A percentile compares a stretch with the other conserved stretches of the same genome.
These are phyloP conservation scores for Aaosphaeria arxii DNA, from an alignment of 2,329 filamentous ascomycete genomes.

Conservation along the genomic window DNA sequence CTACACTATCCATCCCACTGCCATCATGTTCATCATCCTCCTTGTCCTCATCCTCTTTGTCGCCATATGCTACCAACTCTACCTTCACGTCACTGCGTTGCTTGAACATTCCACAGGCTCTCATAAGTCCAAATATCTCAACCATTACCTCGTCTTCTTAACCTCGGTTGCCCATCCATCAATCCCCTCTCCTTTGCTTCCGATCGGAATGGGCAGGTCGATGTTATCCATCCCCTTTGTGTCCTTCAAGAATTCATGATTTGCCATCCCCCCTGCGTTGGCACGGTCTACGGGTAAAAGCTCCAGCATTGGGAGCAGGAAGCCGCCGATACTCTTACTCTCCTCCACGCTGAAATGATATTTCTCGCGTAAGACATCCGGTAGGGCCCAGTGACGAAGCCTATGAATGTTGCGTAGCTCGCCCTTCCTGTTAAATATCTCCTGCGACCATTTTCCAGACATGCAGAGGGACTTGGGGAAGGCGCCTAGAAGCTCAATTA, in stretches of 20 bases:
- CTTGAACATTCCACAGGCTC: too few species aligned
- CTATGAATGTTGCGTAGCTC: conserved; percentile 97
- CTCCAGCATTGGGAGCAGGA: conserved; percentile 88
- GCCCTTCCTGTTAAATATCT: conserved; percentile 97
- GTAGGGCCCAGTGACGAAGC: conserved; percentile 89
- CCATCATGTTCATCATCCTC: too few species aligned
- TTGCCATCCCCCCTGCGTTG: conserved; percentile 93
- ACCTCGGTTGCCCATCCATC: conserved; percentile 90
- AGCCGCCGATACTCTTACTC: conserved; percentile 72
- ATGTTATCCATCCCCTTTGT: conserved; percentile 85
- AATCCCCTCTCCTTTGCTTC: conserved; percentile 84
- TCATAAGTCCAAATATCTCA: not conserved
- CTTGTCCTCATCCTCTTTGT: too few species aligned
- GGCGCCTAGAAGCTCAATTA: conserved; percentile 90
- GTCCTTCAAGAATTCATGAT: conserved; percentile 77
- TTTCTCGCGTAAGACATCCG: conserved; percentile 91
- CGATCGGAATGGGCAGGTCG: conserved; percentile 72
- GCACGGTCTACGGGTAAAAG: conserved; percentile 83
- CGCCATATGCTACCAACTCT: too few species aligned
- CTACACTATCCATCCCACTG: not conserved
- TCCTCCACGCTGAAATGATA: conserved; percentile 92
- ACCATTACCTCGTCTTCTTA: conserved; percentile 52
- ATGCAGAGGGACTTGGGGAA: conserved; percentile 92
- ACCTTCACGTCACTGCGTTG: too few species aligned
- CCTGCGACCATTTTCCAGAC: conserved; percentile 94